Percentiles rank a stretch among this genome's conserved stretches.
Evolutionary conservation across 805 yeast genomes (phyloP).

Genomic region (Kregervanrija fluxuum): DNA sequence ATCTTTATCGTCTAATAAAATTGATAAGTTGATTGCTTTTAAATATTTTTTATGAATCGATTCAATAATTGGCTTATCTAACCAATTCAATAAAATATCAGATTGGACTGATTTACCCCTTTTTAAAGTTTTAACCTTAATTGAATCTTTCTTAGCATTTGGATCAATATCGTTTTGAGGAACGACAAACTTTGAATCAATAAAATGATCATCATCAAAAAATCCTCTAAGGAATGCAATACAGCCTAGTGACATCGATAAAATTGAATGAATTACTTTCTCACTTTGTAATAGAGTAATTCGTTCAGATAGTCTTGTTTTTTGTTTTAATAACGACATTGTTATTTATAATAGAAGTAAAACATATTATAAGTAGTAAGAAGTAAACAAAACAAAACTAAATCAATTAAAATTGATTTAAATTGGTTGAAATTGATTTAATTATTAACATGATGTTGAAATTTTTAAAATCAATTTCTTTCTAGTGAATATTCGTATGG

Average conservation of each 20-base stretch:
- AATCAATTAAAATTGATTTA: too few relatives aligned
- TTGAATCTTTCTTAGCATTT: slow-evolving; percentile 17
- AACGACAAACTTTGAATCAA: slow-evolving; percentile 40
- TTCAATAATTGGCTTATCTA: slow-evolving; percentile 42
- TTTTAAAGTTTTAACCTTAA: slow-evolving; percentile 41
- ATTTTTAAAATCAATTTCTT: too few relatives aligned
- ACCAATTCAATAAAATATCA: slow-evolving; percentile 46
- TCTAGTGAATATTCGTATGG: too few relatives aligned
- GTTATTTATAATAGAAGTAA: background rate
- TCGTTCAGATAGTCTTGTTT: slow-evolving; percentile 15
- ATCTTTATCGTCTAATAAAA: slow-evolving; percentile 34
- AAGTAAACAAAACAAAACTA: too few relatives aligned
- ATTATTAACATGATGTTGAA: too few relatives aligned
- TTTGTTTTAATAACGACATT: slow-evolving; percentile 1
- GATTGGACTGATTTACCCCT: slow-evolving; percentile 40
- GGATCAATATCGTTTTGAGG: slow-evolving; percentile 21
- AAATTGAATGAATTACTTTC: slow-evolving; percentile 39
- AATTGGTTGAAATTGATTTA: too few relatives aligned
- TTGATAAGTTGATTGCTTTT: slow-evolving; percentile 38
- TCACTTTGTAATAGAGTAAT: slow-evolving; percentile 28
- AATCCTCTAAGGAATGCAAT: slow-evolving; percentile 49
- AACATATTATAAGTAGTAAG: background rate
- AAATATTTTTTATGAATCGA: slow-evolving; percentile 37
- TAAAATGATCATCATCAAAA: slow-evolving; percentile 48
- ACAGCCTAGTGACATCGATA: slow-evolving; percentile 50